Percentiles rank a stretch among this genome's conserved stretches.
Conservation (phyloP, 2,329 filamentous ascomycete genomes). For the Ramichloridium luteum region DNA sequence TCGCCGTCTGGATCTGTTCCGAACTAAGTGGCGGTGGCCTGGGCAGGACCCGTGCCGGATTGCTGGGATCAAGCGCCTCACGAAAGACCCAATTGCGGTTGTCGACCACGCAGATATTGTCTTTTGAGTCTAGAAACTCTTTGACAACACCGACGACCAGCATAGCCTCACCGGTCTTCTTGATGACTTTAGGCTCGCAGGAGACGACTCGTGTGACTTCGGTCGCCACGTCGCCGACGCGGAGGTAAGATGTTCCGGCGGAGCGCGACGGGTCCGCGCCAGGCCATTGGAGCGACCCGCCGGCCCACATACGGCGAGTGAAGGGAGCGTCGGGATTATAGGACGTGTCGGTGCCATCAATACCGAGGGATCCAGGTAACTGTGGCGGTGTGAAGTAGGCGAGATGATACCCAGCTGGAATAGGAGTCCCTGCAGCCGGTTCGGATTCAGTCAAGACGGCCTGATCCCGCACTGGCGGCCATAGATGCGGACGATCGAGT, state of each 20-base stretch:
- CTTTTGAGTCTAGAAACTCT: constrained; percentile 6
- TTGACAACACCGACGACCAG: constrained; percentile 8
- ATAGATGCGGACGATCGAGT: constrained; percentile 7
- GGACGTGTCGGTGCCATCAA: constrained; percentile 10
- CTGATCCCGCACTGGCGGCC: constrained; percentile 3
- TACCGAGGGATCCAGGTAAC: constrained; percentile 4
- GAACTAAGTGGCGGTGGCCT: constrained; percentile 4
- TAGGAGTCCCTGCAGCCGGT: constrained; percentile 8
- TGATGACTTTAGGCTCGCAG: constrained; percentile 8
- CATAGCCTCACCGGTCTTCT: constrained; percentile 7
- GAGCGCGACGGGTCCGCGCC: constrained; percentile 3
- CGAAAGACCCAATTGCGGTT: constrained; percentile 10
- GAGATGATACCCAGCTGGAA: constrained; percentile 10
- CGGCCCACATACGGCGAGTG: constrained; percentile 11
- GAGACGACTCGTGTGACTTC: constrained; percentile 7
- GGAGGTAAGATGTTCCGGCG: constrained; percentile 3
- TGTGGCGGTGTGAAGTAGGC: constrained; percentile 9
- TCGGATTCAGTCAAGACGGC: constrained; percentile 4
- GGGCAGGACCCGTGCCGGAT: constrained; percentile 3
- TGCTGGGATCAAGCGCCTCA: constrained; percentile 6
- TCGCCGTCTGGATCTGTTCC: constrained; percentile 1
- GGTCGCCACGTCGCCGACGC: constrained; percentile 6
- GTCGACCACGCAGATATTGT: constrained; percentile 6
- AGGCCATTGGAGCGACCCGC: constrained; percentile 7
- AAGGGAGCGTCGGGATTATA: constrained; percentile 10